Base-by-base conservation (phyloP, 1,284 basidiomycete species). In the Puccinia horiana region DNA sequence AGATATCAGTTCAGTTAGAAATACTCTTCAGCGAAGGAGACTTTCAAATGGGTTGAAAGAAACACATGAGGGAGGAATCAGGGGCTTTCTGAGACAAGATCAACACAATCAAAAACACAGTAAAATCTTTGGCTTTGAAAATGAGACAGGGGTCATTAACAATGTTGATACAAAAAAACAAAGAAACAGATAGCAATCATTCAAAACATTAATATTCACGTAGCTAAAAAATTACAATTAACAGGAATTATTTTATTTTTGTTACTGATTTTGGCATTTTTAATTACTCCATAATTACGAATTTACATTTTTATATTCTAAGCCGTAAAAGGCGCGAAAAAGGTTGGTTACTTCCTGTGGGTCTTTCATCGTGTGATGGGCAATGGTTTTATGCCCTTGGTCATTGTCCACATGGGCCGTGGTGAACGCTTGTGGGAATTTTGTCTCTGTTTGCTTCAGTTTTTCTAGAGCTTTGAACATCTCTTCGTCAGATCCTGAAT, bases 361-460 rank as follows among this genome's bases (percentile, higher is more conserved):
- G 37, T 54, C 23, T 74, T 47, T n/a, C 29, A 20, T 29, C 40
- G 14, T 18, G 32, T 37, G 32, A n/a, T 40, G 18, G 8, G 72
- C 72, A 2, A 20, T 35, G 9, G 47, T 74, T 6, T 32, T 2
- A 5, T 35, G 26, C 20, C 18, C 32, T 40, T 52, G 37, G 1
- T 37, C 35, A 40, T 74, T 52, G 26, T 74, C n/a, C 52, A 74
- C 72, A 56, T 74, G 49, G 32, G 40, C 1, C 20, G 49, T 74
- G 35, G 32, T 26, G 9, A 73, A 32, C 20, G 2, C 3, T 35
- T 32, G 23, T 37, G 11, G 14, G 12, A 26, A 35, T 6, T 49
- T 29, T 29, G 1, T 3, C 29, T 52, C 12, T 32, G 14, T 14
- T 52, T 29, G 18, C 35, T 52, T 1, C 70, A 42, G 26, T 20